phyloP scores from a whole-genome alignment of 306 rosid genomes.

The Quercus berberidifolia region DNA sequence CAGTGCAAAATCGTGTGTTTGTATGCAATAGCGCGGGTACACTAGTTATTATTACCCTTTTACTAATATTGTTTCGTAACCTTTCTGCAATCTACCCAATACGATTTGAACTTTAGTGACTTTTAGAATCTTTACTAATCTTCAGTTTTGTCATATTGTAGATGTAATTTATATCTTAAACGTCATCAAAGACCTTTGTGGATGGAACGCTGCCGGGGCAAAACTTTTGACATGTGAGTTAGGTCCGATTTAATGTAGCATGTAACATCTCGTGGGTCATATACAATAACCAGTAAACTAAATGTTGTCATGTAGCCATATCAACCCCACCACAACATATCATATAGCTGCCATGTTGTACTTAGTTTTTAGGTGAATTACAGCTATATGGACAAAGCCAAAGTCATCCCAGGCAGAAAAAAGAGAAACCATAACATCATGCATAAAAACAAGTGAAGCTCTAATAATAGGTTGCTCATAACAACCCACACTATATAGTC shows the following conservation, averaged over 20 bases:
- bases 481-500: slow-evolving; percentile 4
- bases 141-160: neutral
- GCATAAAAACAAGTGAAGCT: neutral
- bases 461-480: slow-evolving; percentile 13
- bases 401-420: slow-evolving; percentile 3
- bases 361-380: slow-evolving; percentile 2
- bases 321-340: too few species aligned
- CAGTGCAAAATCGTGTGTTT: too few species aligned
- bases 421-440: neutral
- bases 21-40: too few species aligned
- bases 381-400: slow-evolving; percentile 23
- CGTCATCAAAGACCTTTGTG: neutral
- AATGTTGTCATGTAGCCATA: neutral
- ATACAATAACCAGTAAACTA: neutral
- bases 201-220: neutral
- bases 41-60: too few species aligned
- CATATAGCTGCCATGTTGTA: slow-evolving; percentile 23
- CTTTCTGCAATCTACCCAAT: neutral
- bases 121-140: neutral
- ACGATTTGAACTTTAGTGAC: neutral
- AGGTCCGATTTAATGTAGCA: neutral
- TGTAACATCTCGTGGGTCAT: neutral
- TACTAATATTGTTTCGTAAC: too few species aligned
- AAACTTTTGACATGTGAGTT: neutral
- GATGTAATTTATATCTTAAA: neutral